Evolutionary conservation across 2,329 filamentous ascomycete species (phyloP).

Genomic region (Arthrobotrys sphaeroides): DNA sequence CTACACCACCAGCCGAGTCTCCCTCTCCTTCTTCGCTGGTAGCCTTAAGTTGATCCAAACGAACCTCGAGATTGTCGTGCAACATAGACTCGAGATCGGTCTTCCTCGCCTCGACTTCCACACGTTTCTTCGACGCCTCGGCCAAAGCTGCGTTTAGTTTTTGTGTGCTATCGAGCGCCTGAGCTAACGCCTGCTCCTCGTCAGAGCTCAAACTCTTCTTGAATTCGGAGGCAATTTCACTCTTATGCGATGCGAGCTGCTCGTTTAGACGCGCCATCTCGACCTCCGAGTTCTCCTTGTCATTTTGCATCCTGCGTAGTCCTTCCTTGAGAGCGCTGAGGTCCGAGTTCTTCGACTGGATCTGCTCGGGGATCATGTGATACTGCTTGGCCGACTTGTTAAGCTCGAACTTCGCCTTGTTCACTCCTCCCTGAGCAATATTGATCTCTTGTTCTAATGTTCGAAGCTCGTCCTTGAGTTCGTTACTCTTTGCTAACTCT

Average conservation of each 20-base stretch:
- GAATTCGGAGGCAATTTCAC: constrained; percentile 85
- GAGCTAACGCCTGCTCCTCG: constrained; percentile 84
- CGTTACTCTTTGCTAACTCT: constrained; percentile 70
- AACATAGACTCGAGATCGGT: constrained; percentile 85
- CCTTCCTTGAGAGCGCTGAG: constrained; percentile 77
- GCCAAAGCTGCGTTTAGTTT: constrained; percentile 80
- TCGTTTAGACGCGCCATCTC: constrained; percentile 80
- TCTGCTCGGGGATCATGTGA: constrained; percentile 44
- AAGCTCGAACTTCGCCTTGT: constrained; percentile 72
- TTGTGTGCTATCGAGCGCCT: constrained; percentile 74
- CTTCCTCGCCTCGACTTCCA: constrained; percentile 82
- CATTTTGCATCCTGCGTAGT: constrained; percentile 58
- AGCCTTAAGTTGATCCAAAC: constrained; percentile 83
- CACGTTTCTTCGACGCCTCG: constrained; percentile 75
- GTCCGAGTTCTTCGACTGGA: constrained; percentile 60
- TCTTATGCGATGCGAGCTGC: constrained; percentile 78
- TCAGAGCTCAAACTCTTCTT: constrained; percentile 84
- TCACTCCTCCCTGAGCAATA: constrained; percentile 80
- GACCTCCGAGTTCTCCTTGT: constrained; percentile 74
- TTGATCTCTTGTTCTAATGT: constrained; percentile 89
- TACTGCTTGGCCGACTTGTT: constrained; percentile 48
- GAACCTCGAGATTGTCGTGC: constrained; percentile 85
- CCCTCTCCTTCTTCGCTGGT: constrained; percentile 68
- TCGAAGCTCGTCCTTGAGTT: constrained; percentile 76
- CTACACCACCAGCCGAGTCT: constrained; percentile 67